These are phyloP conservation scores for Suhomyces bolitotheri DNA, from an alignment of 1,139 yeast species.

Conservation along the genomic window DNA sequence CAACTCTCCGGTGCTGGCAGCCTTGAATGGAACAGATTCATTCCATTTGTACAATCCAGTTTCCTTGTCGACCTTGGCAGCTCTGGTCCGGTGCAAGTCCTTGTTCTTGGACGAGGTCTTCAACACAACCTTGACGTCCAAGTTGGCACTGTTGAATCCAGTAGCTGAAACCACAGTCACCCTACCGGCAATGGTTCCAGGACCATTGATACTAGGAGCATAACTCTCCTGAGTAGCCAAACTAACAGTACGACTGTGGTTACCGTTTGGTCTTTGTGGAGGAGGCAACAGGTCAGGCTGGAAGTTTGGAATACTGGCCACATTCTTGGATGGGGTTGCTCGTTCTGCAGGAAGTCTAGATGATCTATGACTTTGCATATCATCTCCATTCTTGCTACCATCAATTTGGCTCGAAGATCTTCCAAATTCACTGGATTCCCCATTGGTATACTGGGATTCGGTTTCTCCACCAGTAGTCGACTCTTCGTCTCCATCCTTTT, in stretches of 20 bases:
- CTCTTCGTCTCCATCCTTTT: conserved; percentile 8
- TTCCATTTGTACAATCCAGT: conserved; percentile 53
- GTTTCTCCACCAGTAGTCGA: conserved; percentile 3
- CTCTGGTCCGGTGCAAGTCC: conserved; percentile 66
- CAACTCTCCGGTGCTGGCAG: conserved; percentile 59
- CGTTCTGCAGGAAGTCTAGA: conserved; percentile 10
- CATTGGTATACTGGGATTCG: conserved; percentile 5
- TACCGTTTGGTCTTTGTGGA: conserved; percentile 34
- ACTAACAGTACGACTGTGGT: conserved; percentile 32
- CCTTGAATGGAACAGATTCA: conserved; percentile 68
- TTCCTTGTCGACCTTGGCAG: conserved; percentile 50
- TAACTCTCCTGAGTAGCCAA: conserved; percentile 34
- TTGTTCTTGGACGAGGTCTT: conserved; percentile 54
- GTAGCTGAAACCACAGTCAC: conserved; percentile 47
- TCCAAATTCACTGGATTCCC: conserved; percentile 3
- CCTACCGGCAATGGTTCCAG: conserved; percentile 52
- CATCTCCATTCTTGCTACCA: conserved; percentile 11
- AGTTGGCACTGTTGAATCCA: conserved; percentile 31
- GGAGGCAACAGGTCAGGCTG: conserved; percentile 40
- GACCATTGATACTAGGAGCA: conserved; percentile 35
- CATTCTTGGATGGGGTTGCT: conserved; percentile 8
- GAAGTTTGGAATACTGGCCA: conserved; percentile 37
- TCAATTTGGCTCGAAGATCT: conserved; percentile 6
- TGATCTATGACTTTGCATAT: conserved; percentile 28
- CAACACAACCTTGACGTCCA: conserved; percentile 55